Evolutionary conservation across 352 stramenopile genomes (phyloP), one percentile per base, ranked within the genome.

Genomic region (Pythium sukuiense): DNA sequence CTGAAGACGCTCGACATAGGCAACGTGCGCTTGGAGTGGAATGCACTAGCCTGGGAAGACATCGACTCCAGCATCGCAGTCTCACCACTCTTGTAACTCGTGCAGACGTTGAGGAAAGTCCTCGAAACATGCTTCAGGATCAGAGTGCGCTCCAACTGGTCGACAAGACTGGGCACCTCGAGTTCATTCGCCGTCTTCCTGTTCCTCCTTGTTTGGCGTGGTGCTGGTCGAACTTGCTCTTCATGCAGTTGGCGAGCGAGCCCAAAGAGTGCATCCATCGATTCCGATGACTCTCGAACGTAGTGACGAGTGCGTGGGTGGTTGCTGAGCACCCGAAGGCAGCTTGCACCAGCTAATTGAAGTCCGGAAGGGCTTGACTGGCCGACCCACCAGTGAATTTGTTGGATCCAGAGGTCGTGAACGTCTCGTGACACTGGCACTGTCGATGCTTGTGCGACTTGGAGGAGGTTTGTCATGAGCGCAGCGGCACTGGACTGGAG

Each of bases 1-100:
- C 66, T 72, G 64, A 93, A 92, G 12, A 88, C 81, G 26, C 66
- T 69, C 9, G 79, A 91, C 85, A 93, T 93, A 0, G 83, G 85
- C 45, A 91, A 62, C 43, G 71, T 64, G 48, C 74, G 76, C 55
- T 81, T 83, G 16, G 81, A 89, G 54, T 90, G 80, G 52, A 90
- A 79, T 24, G 74, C 67, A 26, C 70, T 75, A 41, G 74, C 73
- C 4, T 71, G 69, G 0, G 73, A 65, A 4, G 73, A 72, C 61
- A 88, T 76, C 24, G 81, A 67, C 56, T 79, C 80, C 11, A 75
- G 61, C 1, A 92, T 68, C 2, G 79, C 78, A 0, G 69, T 79
- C 1, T 73, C 72, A 2, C 81, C 81, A 39, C 67, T 80, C 58
- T 86, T 65, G 69, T 79, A 87, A 48, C 76, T 84, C 29, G 70